A percentile compares a stretch with the other conserved stretches of the same genome.
Conservation (phyloP, 2,329 filamentous ascomycete genomes). For the Chaetomiaceae sp. region DNA sequence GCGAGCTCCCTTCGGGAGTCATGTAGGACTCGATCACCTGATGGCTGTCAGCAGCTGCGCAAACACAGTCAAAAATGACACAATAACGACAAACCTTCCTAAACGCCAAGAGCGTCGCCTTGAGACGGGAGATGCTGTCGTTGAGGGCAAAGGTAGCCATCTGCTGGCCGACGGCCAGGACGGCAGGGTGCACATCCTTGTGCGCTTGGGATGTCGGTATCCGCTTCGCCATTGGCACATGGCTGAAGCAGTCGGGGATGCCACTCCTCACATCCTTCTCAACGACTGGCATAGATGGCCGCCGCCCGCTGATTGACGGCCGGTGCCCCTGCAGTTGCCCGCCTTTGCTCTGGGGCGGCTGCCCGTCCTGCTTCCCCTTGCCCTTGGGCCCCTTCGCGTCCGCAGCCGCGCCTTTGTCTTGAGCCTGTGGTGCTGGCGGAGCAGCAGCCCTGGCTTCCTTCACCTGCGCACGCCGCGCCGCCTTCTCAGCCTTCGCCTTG, state of each 20-base stretch:
- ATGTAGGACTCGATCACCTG: constrained; percentile 90
- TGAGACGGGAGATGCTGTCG: constrained; percentile 82
- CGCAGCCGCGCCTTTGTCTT: constrained; percentile 30
- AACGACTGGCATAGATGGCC: constrained; percentile 39
- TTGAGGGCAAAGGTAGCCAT: constrained; percentile 85
- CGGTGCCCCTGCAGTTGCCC: constrained; percentile 32
- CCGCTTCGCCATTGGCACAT: constrained; percentile 66
- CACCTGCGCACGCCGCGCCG: constrained; percentile 71
- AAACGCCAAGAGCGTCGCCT: constrained; percentile 84
- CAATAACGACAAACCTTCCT: constrained; percentile 62
- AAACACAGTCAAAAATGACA: accelerated
- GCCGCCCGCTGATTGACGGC: constrained; percentile 32
- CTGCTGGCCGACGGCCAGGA: constrained; percentile 82
- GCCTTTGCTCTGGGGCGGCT: constrained; percentile 29
- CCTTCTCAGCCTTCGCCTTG: constrained; percentile 85
- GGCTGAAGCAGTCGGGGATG: constrained; percentile 70
- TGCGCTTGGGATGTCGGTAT: constrained; percentile 55
- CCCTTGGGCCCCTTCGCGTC: constrained; percentile 46
- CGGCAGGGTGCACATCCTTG: constrained; percentile 78
- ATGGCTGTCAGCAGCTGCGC: constrained; percentile 6
- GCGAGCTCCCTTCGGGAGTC: constrained; percentile 76
- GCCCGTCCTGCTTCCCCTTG: constrained; percentile 44
- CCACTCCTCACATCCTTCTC: constrained; percentile 59
- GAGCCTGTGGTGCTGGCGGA: constrained; percentile 37
- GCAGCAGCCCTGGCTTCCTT: constrained; percentile 51